Evolutionary conservation across 805 yeast species (phyloP).

Genomic region (Pichia paraexigua): DNA sequence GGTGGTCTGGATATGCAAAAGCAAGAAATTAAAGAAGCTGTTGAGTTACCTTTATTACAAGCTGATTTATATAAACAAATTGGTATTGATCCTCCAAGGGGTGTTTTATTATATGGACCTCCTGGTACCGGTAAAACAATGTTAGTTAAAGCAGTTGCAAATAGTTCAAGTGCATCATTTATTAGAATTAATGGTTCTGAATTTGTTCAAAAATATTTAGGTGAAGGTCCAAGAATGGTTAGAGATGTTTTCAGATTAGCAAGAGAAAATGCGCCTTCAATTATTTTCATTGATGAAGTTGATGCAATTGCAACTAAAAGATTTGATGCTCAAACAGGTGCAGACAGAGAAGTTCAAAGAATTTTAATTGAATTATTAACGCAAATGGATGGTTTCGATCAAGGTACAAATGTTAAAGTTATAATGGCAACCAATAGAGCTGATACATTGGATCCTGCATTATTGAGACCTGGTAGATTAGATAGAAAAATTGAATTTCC

Average conservation of each 20-base stretch:
- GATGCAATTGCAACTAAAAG: slow-evolving; percentile 99
- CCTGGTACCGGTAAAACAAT: slow-evolving; percentile 99
- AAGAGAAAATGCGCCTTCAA: slow-evolving; percentile 93
- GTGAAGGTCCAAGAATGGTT: slow-evolving; percentile 99
- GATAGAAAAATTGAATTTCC: slow-evolving; percentile 99
- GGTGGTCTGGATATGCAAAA: slow-evolving; percentile 99
- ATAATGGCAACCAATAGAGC: slow-evolving; percentile 99
- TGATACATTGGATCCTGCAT: slow-evolving; percentile 98
- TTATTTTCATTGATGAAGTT: slow-evolving; percentile 95
- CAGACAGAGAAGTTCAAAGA: slow-evolving; percentile 98
- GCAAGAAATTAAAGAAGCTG: slow-evolving; percentile 98
- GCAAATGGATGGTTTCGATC: slow-evolving; percentile 99
- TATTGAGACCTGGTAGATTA: slow-evolving; percentile 95
- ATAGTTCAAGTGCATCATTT: slow-evolving; percentile 89
- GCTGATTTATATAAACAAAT: slow-evolving; percentile 94
- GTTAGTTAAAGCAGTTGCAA: slow-evolving; percentile 98
- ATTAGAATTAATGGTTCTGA: slow-evolving; percentile 97
- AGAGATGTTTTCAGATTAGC: slow-evolving; percentile 97
- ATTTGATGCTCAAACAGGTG: slow-evolving; percentile 99
- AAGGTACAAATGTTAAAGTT: slow-evolving; percentile 88
- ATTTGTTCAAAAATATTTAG: slow-evolving; percentile 94
- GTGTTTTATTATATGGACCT: slow-evolving; percentile 96
- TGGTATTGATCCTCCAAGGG: slow-evolving; percentile 98
- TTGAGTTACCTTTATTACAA: slow-evolving; percentile 91
- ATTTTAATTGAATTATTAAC: slow-evolving; percentile 89